Percentiles rank a stretch among this genome's conserved stretches.
These are phyloP conservation scores for Cladosporium sphaerospermum DNA, from an alignment of 2,329 filamentous ascomycete species.

Conservation along the genomic window DNA sequence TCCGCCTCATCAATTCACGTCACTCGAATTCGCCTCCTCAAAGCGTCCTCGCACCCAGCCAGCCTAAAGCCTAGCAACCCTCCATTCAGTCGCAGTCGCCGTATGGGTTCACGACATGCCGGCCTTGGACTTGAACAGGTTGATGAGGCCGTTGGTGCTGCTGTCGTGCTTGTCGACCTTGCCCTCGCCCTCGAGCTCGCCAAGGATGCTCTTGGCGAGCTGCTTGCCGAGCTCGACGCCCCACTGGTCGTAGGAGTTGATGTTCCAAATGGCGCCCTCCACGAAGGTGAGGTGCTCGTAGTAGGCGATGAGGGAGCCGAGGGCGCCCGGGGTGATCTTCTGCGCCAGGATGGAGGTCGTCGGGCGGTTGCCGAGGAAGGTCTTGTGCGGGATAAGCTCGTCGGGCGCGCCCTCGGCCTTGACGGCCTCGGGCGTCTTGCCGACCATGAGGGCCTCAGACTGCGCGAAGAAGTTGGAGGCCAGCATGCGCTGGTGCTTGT, in stretches of 20 bases:
- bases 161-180: conserved; percentile 70
- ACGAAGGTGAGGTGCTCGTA: conserved; percentile 99
- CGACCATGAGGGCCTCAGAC: conserved; percentile 80
- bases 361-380: conserved; percentile 94
- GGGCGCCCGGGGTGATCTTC: conserved; percentile 86
- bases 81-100: background rate
- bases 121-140: conserved; percentile 80
- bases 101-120: conserved; percentile 15
- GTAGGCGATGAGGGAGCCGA: conserved; percentile 94
- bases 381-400: conserved; percentile 91
- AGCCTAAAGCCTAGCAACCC: background rate
- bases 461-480: conserved; percentile 89
- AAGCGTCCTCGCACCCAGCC: background rate
- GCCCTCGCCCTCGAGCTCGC: conserved; percentile 75
- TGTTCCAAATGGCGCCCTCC: conserved; percentile 97
- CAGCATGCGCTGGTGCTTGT: conserved; percentile 94
- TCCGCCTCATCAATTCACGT: background rate
- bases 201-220: conserved; percentile 63
- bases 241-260: conserved; percentile 99
- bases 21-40: background rate
- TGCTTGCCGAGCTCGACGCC: conserved; percentile 97
- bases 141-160: conserved; percentile 83
- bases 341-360: conserved; percentile 92
- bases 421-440: conserved; percentile 76
- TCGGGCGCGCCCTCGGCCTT: conserved; percentile 67